Evolutionary conservation across 768 basidiomycete species (phyloP).

Genomic region (Hericium erinaceus): DNA sequence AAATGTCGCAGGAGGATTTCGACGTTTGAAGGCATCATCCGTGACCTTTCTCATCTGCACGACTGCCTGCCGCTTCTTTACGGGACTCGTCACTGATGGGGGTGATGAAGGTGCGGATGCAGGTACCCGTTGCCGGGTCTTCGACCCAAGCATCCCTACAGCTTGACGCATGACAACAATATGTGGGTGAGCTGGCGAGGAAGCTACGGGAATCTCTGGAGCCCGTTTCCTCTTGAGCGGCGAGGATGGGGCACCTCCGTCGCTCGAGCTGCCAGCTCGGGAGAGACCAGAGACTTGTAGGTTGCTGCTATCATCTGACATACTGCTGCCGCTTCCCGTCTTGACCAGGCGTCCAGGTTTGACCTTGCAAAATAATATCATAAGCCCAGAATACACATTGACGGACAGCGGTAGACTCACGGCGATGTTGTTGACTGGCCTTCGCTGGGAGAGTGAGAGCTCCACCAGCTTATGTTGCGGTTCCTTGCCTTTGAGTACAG

Average conservation of each 20-base stretch:
- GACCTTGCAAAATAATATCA: conserved; percentile 1
- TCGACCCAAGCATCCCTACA: not conserved
- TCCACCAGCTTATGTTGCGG: conserved; percentile 1
- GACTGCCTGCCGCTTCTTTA: not conserved
- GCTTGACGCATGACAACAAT: not conserved
- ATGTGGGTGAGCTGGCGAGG: not conserved
- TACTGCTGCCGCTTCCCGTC: conserved; percentile 2
- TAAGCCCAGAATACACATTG: not conserved
- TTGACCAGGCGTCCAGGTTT: conserved; percentile 11
- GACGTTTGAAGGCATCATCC: not conserved
- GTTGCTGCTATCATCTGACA: no score
- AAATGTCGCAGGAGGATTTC: not conserved
- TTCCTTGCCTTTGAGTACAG: conserved; percentile 8
- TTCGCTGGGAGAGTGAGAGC: not conserved
- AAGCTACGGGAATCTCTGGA: not conserved
- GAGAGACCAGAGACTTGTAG: no score
- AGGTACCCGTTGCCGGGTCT: not conserved
- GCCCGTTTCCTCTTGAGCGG: conserved; percentile 3
- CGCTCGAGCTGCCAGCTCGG: conserved; percentile 5
- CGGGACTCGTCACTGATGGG: not conserved
- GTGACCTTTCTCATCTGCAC: not conserved
- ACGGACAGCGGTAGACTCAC: not conserved
- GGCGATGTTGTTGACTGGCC: not conserved
- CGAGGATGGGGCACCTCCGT: not conserved
- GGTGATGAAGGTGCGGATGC: not conserved